Evolutionary conservation across 257 asterid genomes (phyloP).

Genomic region (Thymus quinquecostatus): DNA sequence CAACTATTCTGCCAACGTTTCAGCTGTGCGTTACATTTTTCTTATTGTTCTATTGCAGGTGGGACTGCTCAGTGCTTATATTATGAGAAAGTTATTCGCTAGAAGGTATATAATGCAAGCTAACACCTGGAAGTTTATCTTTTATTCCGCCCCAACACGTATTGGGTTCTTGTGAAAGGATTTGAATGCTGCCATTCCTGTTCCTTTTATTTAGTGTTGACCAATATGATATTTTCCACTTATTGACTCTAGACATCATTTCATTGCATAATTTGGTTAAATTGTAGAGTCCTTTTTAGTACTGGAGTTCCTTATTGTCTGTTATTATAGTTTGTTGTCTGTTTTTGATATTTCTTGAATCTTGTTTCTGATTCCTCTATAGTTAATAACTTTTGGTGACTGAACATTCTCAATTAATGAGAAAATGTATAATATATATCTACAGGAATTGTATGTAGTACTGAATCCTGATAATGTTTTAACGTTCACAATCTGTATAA

Average conservation of each 20-base stretch:
- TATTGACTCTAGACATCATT: too few species aligned
- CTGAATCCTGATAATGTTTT: background rate
- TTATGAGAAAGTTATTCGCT: constrained; percentile 50
- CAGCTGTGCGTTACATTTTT: constrained; percentile 15
- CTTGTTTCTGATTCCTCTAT: too few species aligned
- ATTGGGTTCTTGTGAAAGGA: background rate
- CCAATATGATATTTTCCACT: background rate
- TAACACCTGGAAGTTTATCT: constrained; percentile 6
- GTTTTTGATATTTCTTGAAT: too few species aligned
- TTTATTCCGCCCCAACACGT: constrained; percentile 5
- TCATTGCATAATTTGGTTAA: too few species aligned
- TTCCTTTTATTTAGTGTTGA: background rate
- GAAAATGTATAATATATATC: background rate
- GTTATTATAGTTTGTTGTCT: too few species aligned
- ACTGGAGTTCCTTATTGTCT: too few species aligned
- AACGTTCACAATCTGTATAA: background rate
- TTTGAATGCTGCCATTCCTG: background rate
- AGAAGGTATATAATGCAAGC: constrained; percentile 55
- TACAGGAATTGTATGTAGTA: background rate
- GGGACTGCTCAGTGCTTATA: constrained; percentile 75
- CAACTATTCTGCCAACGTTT: background rate
- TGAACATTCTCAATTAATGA: background rate
- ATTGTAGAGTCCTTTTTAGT: too few species aligned
- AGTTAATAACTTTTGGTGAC: background rate
- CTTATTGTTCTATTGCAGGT: constrained; percentile 45